phyloP scores from a whole-genome alignment of 257 asterid species.

The Rehmannia glutinosa region DNA sequence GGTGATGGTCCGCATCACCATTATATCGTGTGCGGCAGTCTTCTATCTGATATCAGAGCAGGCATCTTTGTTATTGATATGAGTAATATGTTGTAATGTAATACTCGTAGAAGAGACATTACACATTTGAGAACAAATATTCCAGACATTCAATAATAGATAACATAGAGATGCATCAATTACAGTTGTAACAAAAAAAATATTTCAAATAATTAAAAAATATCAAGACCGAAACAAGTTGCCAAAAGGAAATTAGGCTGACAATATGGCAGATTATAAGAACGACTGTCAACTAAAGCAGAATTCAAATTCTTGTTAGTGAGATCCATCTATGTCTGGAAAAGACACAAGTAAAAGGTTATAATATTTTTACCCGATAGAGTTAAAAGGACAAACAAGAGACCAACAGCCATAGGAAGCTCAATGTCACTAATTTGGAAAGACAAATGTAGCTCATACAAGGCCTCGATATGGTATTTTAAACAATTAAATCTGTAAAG shows the following conservation, averaged over 20 bases:
- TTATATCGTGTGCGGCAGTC: conserved; percentile 95
- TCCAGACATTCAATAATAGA: conserved; percentile 2
- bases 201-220: background rate
- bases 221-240: background rate
- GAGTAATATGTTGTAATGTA: background rate
- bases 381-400: background rate
- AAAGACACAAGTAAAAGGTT: background rate
- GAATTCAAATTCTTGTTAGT: background rate
- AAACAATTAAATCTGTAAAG: no score
- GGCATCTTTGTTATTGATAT: background rate
- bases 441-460: no score
- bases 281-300: background rate
- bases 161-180: no score
- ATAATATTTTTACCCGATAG: background rate
- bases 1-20: conserved; percentile 98
- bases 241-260: background rate
- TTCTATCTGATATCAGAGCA: conserved; percentile 59
- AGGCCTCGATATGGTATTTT: no score
- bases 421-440: no score
- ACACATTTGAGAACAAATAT: background rate
- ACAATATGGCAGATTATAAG: background rate
- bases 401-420: no score
- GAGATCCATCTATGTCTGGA: background rate
- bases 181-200: no score
- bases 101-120: background rate